Percentiles rank a stretch among this genome's conserved stretches.
Conservation (phyloP, 305 asterid species). For the Stenogyne calaminthoides region DNA sequence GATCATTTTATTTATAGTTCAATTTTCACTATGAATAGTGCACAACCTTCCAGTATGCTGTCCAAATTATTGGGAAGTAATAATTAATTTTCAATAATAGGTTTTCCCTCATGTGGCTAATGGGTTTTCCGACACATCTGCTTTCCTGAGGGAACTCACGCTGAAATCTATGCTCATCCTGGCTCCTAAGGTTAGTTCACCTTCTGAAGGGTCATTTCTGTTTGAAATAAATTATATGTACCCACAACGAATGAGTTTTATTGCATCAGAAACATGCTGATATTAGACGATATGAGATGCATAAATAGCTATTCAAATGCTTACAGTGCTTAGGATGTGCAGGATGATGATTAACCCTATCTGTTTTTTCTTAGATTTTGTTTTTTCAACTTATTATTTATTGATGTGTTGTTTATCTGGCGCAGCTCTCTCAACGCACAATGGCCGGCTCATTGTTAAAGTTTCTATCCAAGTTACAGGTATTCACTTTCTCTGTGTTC, state of each 20-base stretch:
- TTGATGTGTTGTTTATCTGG: conserved; percentile 28
- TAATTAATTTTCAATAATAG: conserved; percentile 41
- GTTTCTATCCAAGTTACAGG: conserved; percentile 98
- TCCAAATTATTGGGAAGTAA: conserved; percentile 22
- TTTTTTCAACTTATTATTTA: conserved; percentile 6
- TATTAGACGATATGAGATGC: conserved; percentile 11
- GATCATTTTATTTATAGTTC: conserved; percentile 18
- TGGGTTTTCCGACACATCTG: conserved; percentile 95
- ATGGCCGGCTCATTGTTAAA: conserved; percentile 84
- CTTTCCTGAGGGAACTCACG: conserved; percentile 92
- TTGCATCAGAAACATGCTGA: conserved; percentile 21
- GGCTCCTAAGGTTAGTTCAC: conserved; percentile 86
- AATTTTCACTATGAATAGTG: conserved; percentile 22
- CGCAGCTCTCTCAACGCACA: conserved; percentile 98
- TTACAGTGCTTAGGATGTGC: conserved; percentile 22
- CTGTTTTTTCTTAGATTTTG: conserved; percentile 24
- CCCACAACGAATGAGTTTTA: conserved; percentile 6
- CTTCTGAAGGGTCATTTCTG: conserved; percentile 23
- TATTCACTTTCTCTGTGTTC: conserved; percentile 33
- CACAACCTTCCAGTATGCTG: conserved; percentile 21
- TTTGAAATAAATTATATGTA: conserved; percentile 20
- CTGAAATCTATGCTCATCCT: conserved; percentile 96
- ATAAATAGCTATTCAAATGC: conserved; percentile 18
- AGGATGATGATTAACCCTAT: conserved; percentile 28
- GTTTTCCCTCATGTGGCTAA: conserved; percentile 94